These are phyloP conservation scores for Nannochloris sp. DNA, from an alignment of 139 green algal species.

Conservation along the genomic window DNA sequence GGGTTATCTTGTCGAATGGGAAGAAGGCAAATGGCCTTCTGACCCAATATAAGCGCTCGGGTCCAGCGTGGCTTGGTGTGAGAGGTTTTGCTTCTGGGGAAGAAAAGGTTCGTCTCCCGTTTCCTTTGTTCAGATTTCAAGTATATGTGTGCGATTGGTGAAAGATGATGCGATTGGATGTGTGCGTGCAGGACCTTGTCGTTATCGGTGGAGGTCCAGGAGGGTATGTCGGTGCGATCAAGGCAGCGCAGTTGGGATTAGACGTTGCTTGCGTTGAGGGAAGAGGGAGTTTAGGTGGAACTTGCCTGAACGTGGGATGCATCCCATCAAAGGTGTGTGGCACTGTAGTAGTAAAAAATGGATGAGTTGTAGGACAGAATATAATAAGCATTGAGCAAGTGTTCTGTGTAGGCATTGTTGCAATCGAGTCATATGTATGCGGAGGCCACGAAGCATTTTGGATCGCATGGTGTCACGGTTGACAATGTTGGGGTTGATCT, in stretches of 20 bases:
- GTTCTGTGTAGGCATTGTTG: conserved; percentile 59
- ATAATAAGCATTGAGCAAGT: conserved; percentile 1
- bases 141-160: not conserved
- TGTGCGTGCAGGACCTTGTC: conserved; percentile 74
- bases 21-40: not conserved
- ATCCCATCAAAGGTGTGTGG: conserved; percentile 83
- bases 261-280: conserved; percentile 94
- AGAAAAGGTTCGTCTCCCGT: conserved; percentile 4
- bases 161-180: not conserved
- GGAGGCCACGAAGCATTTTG: conserved; percentile 78
- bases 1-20: not conserved
- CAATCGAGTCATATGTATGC: conserved; percentile 90
- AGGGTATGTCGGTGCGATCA: conserved; percentile 97
- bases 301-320: conserved; percentile 98
- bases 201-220: conserved; percentile 93
- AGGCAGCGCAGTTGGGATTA: conserved; percentile 91
- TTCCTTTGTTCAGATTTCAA: not conserved
- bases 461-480: conserved; percentile 70
- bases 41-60: not conserved
- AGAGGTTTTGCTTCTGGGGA: conserved; percentile 13
- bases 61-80: not conserved
- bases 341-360: not conserved
- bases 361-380: not conserved
- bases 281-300: conserved; percentile 84
- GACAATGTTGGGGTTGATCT: conserved; percentile 61